Percentiles rank a stretch among this genome's conserved stretches.
These are phyloP conservation scores for Pestalotiopsis sp. DNA, from an alignment of 2,329 filamentous ascomycete species.

Conservation along the genomic window DNA sequence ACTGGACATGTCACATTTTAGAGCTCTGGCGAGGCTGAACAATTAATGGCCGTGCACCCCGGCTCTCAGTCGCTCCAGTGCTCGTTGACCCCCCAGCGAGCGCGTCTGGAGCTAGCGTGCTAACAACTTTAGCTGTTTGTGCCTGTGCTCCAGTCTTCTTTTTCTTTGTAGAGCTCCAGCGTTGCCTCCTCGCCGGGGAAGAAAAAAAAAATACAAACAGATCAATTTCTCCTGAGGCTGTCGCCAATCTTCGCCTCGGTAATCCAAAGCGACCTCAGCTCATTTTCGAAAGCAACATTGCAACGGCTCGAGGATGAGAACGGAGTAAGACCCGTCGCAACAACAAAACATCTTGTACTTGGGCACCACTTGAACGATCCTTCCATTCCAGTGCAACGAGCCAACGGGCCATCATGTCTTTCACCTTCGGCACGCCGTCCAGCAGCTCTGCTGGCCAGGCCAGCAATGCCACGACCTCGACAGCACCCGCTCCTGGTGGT, in stretches of 20 bases:
- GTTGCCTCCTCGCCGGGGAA: not conserved
- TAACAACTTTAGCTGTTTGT: not conserved
- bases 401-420: conserved; percentile 29
- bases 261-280: not conserved
- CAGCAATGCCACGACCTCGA: conserved; percentile 39
- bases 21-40: not conserved
- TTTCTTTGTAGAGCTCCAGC: not conserved
- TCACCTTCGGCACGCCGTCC: conserved; percentile 32
- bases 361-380: not conserved
- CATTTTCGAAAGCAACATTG: not conserved
- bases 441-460: conserved; percentile 25
- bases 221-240: not conserved
- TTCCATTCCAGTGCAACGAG: conserved; percentile 15
- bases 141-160: not conserved
- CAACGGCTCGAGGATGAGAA: conserved; percentile 7
- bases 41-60: not conserved
- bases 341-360: not conserved
- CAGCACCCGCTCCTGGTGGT: conserved; percentile 38
- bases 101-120: not conserved
- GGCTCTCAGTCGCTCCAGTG: not conserved
- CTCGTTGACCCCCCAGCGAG: not conserved
- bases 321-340: not conserved
- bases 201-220: not conserved
- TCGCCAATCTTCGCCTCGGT: not conserved
- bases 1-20: not conserved